phyloP scores from a whole-genome alignment of 225 moss, liverwort and hornwort genomes.

The Thuidium tamariscinum region DNA sequence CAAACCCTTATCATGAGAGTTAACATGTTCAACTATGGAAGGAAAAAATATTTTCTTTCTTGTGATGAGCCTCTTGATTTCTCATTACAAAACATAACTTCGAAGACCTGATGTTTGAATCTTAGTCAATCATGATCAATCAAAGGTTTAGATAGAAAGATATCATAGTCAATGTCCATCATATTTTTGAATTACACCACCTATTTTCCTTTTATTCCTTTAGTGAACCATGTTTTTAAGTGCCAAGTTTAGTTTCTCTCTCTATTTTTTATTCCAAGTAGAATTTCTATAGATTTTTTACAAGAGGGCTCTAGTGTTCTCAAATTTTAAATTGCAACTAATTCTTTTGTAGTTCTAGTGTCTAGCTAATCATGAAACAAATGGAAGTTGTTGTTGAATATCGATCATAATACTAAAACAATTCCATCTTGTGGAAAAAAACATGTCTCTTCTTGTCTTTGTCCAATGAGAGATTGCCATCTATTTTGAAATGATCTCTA shows the following conservation, averaged over 20 bases:
- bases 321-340: background rate
- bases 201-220: background rate
- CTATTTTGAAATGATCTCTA: background rate
- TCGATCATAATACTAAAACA: background rate
- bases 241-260: rapidly evolving
- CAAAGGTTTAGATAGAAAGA: rapidly evolving
- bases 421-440: background rate
- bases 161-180: rapidly evolving
- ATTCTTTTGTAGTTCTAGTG: background rate
- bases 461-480: background rate
- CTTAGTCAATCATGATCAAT: background rate
- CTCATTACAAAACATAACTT: rapidly evolving
- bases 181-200: background rate
- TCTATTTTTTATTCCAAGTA: background rate
- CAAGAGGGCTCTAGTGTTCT: background rate
- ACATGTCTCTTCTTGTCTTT: background rate
- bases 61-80: background rate
- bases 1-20: rapidly evolving
- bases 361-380: too few species aligned
- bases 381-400: too few species aligned
- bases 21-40: rapidly evolving
- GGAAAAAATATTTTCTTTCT: background rate
- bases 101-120: background rate
- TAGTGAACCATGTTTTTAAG: background rate
- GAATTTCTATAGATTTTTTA: background rate